Conservation (phyloP, 192 early-diverging fungal genomes). For the Umbelopsis sp. region DNA sequence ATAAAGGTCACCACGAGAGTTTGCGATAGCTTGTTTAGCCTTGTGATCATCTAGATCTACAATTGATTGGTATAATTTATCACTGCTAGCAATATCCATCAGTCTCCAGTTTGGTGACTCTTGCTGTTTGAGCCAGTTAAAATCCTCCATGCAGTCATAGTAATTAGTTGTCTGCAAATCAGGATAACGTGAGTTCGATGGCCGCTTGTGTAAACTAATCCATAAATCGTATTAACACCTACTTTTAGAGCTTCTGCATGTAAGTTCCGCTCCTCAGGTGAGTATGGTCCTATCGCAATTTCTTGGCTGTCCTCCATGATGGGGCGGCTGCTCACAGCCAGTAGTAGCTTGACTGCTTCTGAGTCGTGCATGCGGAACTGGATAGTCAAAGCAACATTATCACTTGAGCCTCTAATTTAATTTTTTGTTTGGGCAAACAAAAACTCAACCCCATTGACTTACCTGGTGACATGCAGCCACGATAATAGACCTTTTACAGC, state of each 20-base stretch:
- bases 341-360: conserved; percentile 58
- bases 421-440: background rate
- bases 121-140: conserved; percentile 86
- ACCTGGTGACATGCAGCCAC: conserved; percentile 80
- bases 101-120: conserved; percentile 79
- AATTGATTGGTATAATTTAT: background rate
- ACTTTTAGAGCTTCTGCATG: background rate
- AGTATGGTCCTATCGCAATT: conserved; percentile 67
- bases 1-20: background rate
- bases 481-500: conserved; percentile 62
- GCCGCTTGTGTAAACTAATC: background rate
- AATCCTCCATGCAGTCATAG: conserved; percentile 80
- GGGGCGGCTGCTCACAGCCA: conserved; percentile 76
- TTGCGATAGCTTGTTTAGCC: background rate
- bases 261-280: background rate
- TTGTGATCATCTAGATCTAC: background rate
- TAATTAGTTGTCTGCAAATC: conserved; percentile 27
- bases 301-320: conserved; percentile 83
- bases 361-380: conserved; percentile 87
- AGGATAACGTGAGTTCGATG: background rate
- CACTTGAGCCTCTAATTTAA: background rate
- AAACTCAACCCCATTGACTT: conserved; percentile 7
- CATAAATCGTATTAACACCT: background rate
- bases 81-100: conserved; percentile 51
- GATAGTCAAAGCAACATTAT: background rate